Conservation (phyloP, 306 rosid genomes). For the Trichosanthes truncata region DNA sequence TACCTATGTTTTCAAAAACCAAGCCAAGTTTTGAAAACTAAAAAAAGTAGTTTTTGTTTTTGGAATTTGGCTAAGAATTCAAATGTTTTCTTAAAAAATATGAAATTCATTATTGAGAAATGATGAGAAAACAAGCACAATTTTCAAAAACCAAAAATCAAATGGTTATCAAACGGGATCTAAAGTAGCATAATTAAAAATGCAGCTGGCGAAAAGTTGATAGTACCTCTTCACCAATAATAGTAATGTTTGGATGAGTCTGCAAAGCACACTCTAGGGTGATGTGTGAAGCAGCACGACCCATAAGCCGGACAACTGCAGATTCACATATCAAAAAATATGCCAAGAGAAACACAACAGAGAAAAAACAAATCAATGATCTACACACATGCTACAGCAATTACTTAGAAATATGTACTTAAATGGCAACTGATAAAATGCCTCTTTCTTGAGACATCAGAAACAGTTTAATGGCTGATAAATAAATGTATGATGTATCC, state of each 20-base stretch:
- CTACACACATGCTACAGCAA: not conserved
- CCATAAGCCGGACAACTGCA: constrained; percentile 99
- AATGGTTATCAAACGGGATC: too few species aligned
- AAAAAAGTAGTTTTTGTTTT: too few species aligned
- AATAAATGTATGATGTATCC: not conserved
- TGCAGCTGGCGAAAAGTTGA: not conserved
- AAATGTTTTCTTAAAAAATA: too few species aligned
- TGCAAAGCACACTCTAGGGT: constrained; percentile 96
- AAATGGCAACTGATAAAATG: not conserved
- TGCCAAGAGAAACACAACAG: not conserved
- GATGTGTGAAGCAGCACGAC: constrained; percentile 99
- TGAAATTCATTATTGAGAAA: too few species aligned
- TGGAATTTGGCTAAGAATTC: too few species aligned
- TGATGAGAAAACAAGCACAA: too few species aligned
- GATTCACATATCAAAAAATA: not conserved
- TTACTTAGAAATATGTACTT: not conserved
- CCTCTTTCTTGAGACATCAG: not conserved
- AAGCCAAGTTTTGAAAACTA: too few species aligned
- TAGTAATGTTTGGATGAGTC: constrained; percentile 92
- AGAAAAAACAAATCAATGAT: not conserved
- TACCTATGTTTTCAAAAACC: too few species aligned
- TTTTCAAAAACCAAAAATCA: too few species aligned
- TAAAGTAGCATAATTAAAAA: not conserved
- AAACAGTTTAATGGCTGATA: not conserved
- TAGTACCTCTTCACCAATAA: constrained; percentile 94